Base-by-base conservation (phyloP, 2,329 filamentous ascomycete genomes). In the Colletotrichum paranaense region DNA sequence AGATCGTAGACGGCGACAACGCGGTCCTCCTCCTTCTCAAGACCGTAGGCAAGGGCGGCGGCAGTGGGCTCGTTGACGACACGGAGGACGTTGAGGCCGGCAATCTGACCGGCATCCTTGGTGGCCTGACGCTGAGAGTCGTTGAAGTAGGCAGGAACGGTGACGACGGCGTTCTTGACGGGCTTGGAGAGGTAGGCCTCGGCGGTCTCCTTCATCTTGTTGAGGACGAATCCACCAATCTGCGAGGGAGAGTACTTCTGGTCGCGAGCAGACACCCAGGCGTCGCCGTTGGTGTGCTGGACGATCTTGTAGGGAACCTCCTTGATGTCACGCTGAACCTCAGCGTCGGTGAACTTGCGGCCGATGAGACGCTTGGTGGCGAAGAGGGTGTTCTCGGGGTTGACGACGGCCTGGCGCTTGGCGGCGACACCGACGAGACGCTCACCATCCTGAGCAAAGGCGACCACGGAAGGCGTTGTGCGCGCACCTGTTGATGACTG, bases 161-260 rank as follows among this genome's bases (percentile, higher is more conserved):
- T 98, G 79, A 98, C 96, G 75, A 98, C 96, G 79, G 95, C 96
- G 83, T 98, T 98, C 91, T 97, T 97, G 81, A 97, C 87, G 74
- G 91, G 91, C 89, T 95, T 97, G 86, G 93, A 92, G 77, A 98
- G 91, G 88, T 97, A 98, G 75, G 93, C 89, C 89, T 98, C 95
- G 77, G 96, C 96, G 65, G 96, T 98, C 90, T 98, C 96, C 92
- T 97, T 98, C 96, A 98, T 98, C 92, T 98, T 98, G 85, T 95
- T 93, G 80, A 98, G 91, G 77, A 98, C 90, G 85, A 98, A 98
- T 82, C 95, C 96, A 90, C 96, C 96, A 76, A 98, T 94, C 86
- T 98, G 96, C n/a, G 95, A 98, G 71, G 96, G 96, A 77, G 95
- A 98, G 90, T 98, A 98, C 86, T 95, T 97, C 86, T 98, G 92